Conservation (phyloP, 2,329 filamentous ascomycete genomes). For the Fusarium agapanthi region DNA sequence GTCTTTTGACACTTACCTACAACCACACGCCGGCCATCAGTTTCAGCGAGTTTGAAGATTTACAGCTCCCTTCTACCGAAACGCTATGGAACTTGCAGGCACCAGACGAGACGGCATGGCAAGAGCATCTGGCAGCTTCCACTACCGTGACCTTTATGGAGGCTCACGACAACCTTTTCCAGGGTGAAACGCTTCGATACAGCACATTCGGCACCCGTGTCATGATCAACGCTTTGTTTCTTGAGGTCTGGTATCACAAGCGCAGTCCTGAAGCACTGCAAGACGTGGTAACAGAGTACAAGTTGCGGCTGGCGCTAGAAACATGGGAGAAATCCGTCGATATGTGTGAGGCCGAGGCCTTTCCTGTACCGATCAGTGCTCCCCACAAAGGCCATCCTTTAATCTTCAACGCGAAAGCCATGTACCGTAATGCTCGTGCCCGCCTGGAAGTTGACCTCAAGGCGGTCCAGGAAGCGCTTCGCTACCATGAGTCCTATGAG, state of each 20-base stretch:
- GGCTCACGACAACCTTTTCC: slow-evolving; percentile 94
- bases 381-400: slow-evolving; percentile 96
- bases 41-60: slow-evolving; percentile 96
- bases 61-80: slow-evolving; percentile 92
- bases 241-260: slow-evolving; percentile 99
- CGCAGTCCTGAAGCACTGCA: slow-evolving; percentile 96
- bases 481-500: slow-evolving; percentile 97
- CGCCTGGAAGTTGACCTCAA: slow-evolving; percentile 96
- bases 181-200: slow-evolving; percentile 89
- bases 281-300: slow-evolving; percentile 98
- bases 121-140: slow-evolving; percentile 76
- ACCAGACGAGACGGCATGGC: slow-evolving; percentile 83
- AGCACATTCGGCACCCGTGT: slow-evolving; percentile 97
- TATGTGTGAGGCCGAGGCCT: slow-evolving; percentile 89
- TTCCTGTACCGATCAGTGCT: slow-evolving; percentile 87
- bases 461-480: slow-evolving; percentile 92
- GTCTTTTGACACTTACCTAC: slow-evolving; percentile 91
- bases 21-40: slow-evolving; percentile 98
- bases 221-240: slow-evolving; percentile 98
- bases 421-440: slow-evolving; percentile 93
- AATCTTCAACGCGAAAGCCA: slow-evolving; percentile 97
- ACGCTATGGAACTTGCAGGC: slow-evolving; percentile 90
- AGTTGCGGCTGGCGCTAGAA: slow-evolving; percentile 91
- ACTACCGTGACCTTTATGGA: slow-evolving; percentile 88
- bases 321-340: slow-evolving; percentile 99